phyloP scores from a whole-genome alignment of 495 filamentous ascomycete genomes.

The Hyaloscypha variabilis region DNA sequence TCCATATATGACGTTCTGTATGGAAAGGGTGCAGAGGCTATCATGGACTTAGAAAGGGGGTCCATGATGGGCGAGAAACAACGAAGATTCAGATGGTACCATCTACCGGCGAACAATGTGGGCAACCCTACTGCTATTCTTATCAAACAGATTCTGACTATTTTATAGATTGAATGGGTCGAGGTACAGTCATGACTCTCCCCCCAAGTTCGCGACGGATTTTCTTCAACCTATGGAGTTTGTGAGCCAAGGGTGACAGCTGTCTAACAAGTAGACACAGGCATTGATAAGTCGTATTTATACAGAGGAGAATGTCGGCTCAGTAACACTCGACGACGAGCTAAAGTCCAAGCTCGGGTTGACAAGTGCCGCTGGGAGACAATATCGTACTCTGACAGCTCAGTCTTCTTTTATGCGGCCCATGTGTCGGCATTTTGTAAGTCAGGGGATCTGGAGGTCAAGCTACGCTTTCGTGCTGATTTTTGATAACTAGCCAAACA shows the following conservation, averaged over 20 bases:
- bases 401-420: slow-evolving; percentile 13
- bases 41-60: not conserved
- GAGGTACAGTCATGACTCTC: slow-evolving; percentile 7
- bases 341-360: slow-evolving; percentile 12
- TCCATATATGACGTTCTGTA: slow-evolving; percentile 4
- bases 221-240: too few relatives aligned
- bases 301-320: slow-evolving; percentile 1
- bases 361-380: not conserved
- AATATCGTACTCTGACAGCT: slow-evolving; percentile 7
- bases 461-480: not conserved
- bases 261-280: not conserved
- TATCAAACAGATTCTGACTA: not conserved
- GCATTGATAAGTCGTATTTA: slow-evolving; percentile 7
- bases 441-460: not conserved
- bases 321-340: slow-evolving; percentile 6
- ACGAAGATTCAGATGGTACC: slow-evolving; percentile 5
- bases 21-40: slow-evolving; percentile 2
- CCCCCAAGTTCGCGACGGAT: not conserved
- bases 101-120: slow-evolving; percentile 11
- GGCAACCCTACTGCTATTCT: not conserved
- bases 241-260: not conserved
- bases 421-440: not conserved
- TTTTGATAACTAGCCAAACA: not conserved
- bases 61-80: not conserved
- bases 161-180: slow-evolving; percentile 5